These are phyloP conservation scores for Ensete glaucum DNA, from an alignment of 176 grass and related monocot species.

Conservation along the genomic window DNA sequence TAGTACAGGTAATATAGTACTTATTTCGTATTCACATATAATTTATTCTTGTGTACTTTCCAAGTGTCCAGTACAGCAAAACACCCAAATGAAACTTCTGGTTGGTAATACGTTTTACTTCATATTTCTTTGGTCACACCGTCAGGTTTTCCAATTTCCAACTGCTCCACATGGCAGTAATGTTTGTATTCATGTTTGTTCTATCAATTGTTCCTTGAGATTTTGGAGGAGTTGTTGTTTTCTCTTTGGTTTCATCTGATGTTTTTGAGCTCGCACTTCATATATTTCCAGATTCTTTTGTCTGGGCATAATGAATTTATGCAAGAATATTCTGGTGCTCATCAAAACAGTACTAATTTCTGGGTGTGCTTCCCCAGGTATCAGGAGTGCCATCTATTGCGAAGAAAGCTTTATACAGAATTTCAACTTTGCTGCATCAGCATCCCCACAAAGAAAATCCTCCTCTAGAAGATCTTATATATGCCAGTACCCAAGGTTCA, in stretches of 20 bases:
- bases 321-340: neutral
- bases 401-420: slow-evolving; percentile 80
- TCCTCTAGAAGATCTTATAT: slow-evolving; percentile 84
- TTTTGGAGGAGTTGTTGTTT: neutral
- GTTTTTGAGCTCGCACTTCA: neutral
- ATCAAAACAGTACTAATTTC: neutral
- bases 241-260: neutral
- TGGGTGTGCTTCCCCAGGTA: slow-evolving; percentile 37
- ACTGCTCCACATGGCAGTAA: too few relatives aligned
- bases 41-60: neutral
- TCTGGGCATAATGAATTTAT: neutral
- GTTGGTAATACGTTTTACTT: too few relatives aligned
- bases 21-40: slow-evolving; percentile 11
- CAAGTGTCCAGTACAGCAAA: too few relatives aligned
- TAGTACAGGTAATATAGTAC: slow-evolving; percentile 63
- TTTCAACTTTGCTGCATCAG: slow-evolving; percentile 82
- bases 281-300: neutral
- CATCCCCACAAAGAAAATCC: slow-evolving; percentile 85
- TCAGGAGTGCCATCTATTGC: slow-evolving; percentile 65
- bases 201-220: too few relatives aligned
- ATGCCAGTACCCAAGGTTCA: slow-evolving; percentile 67
- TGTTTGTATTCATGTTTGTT: too few relatives aligned
- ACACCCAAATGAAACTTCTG: too few relatives aligned
- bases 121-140: too few relatives aligned
- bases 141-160: too few relatives aligned